Percentiles rank a stretch among this genome's conserved stretches.
phyloP scores from a whole-genome alignment of 345 rosid genomes.

The Gossypium mustelinum region DNA sequence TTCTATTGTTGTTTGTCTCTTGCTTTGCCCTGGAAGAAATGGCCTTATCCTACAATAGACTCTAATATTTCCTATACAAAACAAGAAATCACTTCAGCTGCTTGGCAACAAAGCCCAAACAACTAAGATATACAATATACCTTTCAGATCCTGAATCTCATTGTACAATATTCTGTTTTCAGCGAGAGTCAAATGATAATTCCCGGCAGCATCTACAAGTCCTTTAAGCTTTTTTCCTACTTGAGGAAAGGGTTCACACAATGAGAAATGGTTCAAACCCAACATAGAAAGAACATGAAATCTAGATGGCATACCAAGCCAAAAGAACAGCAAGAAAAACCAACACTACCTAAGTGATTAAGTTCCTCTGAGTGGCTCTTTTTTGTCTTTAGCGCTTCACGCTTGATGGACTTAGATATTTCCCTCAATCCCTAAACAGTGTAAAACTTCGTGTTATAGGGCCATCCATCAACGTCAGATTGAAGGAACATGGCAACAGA shows the following conservation, averaged over 20 bases:
- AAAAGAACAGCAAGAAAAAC: conserved; percentile 10
- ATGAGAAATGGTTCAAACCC: conserved; percentile 12
- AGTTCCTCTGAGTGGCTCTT: conserved; percentile 57
- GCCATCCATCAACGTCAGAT: conserved; percentile 9
- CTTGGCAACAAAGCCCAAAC: conserved; percentile 9
- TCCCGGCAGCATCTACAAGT: conserved; percentile 76
- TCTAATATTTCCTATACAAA: conserved; percentile 76
- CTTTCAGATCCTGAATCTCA: conserved; percentile 96
- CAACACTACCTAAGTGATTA: conserved; percentile 54
- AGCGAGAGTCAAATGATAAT: conserved; percentile 68
- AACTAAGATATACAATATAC: conserved; percentile 34
- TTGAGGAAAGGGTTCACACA: conserved; percentile 6
- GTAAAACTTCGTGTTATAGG: conserved; percentile 9
- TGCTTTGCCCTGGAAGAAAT: conserved; percentile 78
- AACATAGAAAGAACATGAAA: conserved; percentile 12
- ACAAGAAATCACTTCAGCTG: conserved; percentile 22
- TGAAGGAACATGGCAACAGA: conserved; percentile 13
- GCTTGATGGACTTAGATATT: conserved; percentile 56
- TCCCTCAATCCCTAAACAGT: conserved; percentile 58
- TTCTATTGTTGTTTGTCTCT: conserved; percentile 67
- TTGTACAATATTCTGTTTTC: conserved; percentile 88
- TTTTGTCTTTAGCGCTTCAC: conserved; percentile 60
- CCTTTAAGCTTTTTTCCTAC: conserved; percentile 77
- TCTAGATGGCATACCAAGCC: conserved; percentile 6
- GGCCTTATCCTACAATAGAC: conserved; percentile 96